Evolutionary conservation across 2,329 filamentous ascomycete species (phyloP).

Genomic region (Penicillium polonicum): DNA sequence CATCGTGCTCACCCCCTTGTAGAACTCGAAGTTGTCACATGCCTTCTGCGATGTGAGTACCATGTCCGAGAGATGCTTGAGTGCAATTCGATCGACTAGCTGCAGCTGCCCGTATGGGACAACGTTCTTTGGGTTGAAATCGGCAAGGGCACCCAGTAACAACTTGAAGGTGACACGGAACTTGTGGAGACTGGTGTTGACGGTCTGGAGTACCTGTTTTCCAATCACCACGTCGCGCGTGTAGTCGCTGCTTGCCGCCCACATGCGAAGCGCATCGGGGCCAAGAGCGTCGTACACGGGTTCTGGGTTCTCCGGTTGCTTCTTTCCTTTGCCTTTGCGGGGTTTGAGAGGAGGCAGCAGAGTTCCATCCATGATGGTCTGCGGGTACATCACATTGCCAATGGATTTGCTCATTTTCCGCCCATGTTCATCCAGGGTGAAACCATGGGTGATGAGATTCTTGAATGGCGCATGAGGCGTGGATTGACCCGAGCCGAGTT

Average conservation of each 20-base stretch:
- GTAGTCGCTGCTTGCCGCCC: slow-evolving; percentile 90
- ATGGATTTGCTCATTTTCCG: slow-evolving; percentile 99
- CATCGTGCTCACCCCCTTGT: slow-evolving; percentile 69
- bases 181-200: slow-evolving; percentile 77
- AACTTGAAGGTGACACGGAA: slow-evolving; percentile 90
- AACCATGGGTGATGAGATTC: slow-evolving; percentile 90
- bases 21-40: slow-evolving; percentile 75
- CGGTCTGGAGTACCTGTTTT: slow-evolving; percentile 69
- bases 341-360: slow-evolving; percentile 68
- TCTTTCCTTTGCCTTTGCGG: slow-evolving; percentile 57
- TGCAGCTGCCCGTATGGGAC: slow-evolving; percentile 53
- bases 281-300: slow-evolving; percentile 69
- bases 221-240: slow-evolving; percentile 84
- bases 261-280: slow-evolving; percentile 81
- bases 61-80: slow-evolving; percentile 69
- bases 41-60: slow-evolving; percentile 64
- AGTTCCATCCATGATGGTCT: slow-evolving; percentile 80
- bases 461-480: slow-evolving; percentile 68
- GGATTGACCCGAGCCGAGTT: slow-evolving; percentile 36
- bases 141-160: slow-evolving; percentile 72
- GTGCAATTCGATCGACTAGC: slow-evolving; percentile 69
- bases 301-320: slow-evolving; percentile 35
- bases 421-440: slow-evolving; percentile 83
- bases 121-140: slow-evolving; percentile 47
- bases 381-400: slow-evolving; percentile 80